Evolutionary conservation across 257 asterid species (phyloP), one percentile per base, ranked within the genome.

Genomic region (Marsdenia floribunda): DNA sequence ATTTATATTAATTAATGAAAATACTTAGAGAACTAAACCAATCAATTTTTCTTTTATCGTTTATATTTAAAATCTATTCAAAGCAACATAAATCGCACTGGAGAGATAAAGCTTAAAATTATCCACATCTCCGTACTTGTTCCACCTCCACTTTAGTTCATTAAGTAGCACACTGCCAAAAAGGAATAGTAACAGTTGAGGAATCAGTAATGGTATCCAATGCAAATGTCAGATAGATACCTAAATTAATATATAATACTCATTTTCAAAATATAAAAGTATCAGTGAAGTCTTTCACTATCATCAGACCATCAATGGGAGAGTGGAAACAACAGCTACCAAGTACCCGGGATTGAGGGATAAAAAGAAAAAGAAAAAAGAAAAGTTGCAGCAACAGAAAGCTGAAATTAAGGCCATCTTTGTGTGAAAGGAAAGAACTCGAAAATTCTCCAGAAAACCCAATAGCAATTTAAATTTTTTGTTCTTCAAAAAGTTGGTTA

Each of bases 401-500:
- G 54, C n/a, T 59, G 21, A 26, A 40, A 42, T 42, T 42, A 42
- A 42, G 46, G 10, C 6, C 46, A 42, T 42, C 37, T 14, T 26
- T 59, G 64, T 59, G 72, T 59, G 46, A 10, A 66, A 66, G 78
- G 16, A 29, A 74, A 64, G 66, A 50, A 64, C 42, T n/a, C 10
- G 40, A 29, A 37, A 33, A 6, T 58, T 59, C 16, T 58, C 44
- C 22, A 53, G 46, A 42, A 12, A 24, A 12, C 13, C 57, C n/a
- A 15, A 50, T 60, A 29, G 33, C 4, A 72, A 9, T 55, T 47
- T 29, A 29, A 29, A 29, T n/a, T 58, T 42, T 42, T 42, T 7
- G 37, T 57, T 74, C 72, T 74, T 58, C 63, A 69, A 58, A 58
- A 69, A 58, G 14, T 24, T 16, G 13, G 64, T 55, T 46, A 74